These are phyloP conservation scores for Nepenthes mirabilis DNA, from an alignment of 148 eudicot genomes.

Conservation along the genomic window DNA sequence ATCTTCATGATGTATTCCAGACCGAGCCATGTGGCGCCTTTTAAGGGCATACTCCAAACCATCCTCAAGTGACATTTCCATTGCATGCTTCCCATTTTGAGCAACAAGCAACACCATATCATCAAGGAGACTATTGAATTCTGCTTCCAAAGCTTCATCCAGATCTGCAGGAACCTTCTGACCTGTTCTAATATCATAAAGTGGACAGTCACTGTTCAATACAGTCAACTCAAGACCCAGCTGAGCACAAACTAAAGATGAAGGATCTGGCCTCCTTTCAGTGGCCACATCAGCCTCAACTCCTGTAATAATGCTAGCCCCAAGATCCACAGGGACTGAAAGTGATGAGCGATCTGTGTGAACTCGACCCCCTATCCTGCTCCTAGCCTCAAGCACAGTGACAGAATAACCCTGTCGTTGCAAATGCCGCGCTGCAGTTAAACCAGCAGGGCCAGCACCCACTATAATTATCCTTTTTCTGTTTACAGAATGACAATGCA, in stretches of 20 bases:
- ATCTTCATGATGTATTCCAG: constrained; percentile 13
- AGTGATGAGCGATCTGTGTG: constrained; percentile 81
- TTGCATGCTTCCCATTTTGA: constrained; percentile 71
- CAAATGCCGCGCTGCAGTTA: constrained; percentile 94
- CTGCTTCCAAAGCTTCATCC: constrained; percentile 88
- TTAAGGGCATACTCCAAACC: constrained; percentile 86
- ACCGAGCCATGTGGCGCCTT: constrained; percentile 37
- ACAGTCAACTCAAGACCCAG: constrained; percentile 93
- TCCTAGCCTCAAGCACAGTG: constrained; percentile 78
- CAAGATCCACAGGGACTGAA: constrained; percentile 99
- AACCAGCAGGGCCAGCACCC: constrained; percentile 99
- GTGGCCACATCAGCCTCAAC: constrained; percentile 94
- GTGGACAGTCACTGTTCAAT: constrained; percentile 95
- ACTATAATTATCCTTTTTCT: constrained; percentile 63
- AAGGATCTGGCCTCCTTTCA: constrained; percentile 96
- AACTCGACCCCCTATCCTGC: constrained; percentile 92
- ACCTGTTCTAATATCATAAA: constrained; percentile 76
- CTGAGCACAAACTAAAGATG: constrained; percentile 89
- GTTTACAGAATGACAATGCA: constrained; percentile 23
- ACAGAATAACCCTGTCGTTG: constrained; percentile 84
- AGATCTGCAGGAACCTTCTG: constrained; percentile 77
- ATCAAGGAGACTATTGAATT: constrained; percentile 82
- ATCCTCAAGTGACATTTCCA: constrained; percentile 89
- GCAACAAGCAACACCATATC: constrained; percentile 82
- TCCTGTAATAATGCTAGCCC: constrained; percentile 99